Evolutionary conservation across 2,329 filamentous ascomycete species (phyloP).

Genomic region (Lecanosticta acicola): DNA sequence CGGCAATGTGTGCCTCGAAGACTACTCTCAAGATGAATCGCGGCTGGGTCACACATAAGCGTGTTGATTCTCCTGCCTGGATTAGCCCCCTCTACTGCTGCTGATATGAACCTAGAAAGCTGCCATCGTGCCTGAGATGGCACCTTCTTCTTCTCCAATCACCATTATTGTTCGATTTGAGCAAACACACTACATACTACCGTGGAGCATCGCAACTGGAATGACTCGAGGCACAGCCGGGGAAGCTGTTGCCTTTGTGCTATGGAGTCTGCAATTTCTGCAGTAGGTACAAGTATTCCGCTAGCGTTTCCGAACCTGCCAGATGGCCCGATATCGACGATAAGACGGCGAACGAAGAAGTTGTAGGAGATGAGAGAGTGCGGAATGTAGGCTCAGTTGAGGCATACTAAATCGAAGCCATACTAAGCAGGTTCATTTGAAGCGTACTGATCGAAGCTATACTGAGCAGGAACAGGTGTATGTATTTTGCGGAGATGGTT

Average conservation of each 20-base stretch:
- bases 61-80: background rate
- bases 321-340: conserved; percentile 20
- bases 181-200: too few species aligned
- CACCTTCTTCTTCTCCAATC: background rate
- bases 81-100: background rate
- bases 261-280: background rate
- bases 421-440: conserved; percentile 26
- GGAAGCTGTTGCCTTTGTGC: too few species aligned
- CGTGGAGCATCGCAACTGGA: background rate
- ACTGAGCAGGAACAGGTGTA: conserved; percentile 26
- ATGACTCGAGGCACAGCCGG: too few species aligned
- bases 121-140: background rate
- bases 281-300: background rate
- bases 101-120: background rate
- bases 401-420: conserved; percentile 25
- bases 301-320: conserved; percentile 1
- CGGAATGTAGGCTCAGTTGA: conserved; percentile 22
- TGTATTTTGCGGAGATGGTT: conserved; percentile 26
- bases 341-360: conserved; percentile 18
- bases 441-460: conserved; percentile 26
- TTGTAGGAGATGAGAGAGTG: conserved; percentile 26
- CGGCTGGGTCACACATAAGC: background rate
- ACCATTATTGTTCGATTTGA: background rate
- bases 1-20: background rate
- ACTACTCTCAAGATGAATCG: background rate